Conservation (phyloP, 202 grass and related monocot genomes). For the Hordeum pubiflorum region DNA sequence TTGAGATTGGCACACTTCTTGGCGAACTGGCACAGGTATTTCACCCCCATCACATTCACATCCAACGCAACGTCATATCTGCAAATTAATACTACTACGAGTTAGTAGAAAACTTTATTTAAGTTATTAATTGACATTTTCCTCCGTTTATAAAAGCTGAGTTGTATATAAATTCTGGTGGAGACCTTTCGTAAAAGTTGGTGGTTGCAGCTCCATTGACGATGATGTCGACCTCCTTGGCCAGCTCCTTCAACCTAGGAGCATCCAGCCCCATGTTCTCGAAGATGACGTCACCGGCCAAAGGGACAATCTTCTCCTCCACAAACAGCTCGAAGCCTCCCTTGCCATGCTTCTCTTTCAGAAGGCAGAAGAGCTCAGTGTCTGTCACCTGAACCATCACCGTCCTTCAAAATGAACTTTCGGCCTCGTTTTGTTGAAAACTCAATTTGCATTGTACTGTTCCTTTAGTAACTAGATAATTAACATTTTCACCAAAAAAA, state of each 20-base stretch:
- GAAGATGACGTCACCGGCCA: conserved; percentile 47
- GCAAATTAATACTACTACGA: background rate
- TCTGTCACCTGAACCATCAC: conserved; percentile 40
- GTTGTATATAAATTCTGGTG: background rate
- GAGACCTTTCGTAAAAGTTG: conserved; percentile 46
- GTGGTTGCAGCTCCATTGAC: conserved; percentile 62
- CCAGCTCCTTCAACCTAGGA: conserved; percentile 7
- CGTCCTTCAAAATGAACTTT: background rate
- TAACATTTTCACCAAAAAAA: no score
- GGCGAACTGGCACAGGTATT: conserved; percentile 63
- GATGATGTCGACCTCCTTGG: conserved; percentile 43
- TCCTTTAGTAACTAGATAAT: no score
- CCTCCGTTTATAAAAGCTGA: background rate
- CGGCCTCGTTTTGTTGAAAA: background rate
- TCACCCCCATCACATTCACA: conserved; percentile 72
- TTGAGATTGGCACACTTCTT: conserved; percentile 61
- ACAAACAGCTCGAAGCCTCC: conserved; percentile 31
- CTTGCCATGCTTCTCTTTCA: conserved; percentile 55
- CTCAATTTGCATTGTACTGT: background rate
- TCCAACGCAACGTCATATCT: conserved; percentile 73
- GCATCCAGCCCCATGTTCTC: conserved; percentile 46
- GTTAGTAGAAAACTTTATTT: background rate
- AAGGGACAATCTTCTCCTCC: conserved; percentile 43
- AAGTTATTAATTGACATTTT: background rate
- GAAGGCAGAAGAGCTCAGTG: conserved; percentile 45